A percentile compares a stretch with the other conserved stretches of the same genome.
Evolutionary conservation across 2,329 filamentous ascomycete species (phyloP).

Genomic region (Alternaria gansuensis): DNA sequence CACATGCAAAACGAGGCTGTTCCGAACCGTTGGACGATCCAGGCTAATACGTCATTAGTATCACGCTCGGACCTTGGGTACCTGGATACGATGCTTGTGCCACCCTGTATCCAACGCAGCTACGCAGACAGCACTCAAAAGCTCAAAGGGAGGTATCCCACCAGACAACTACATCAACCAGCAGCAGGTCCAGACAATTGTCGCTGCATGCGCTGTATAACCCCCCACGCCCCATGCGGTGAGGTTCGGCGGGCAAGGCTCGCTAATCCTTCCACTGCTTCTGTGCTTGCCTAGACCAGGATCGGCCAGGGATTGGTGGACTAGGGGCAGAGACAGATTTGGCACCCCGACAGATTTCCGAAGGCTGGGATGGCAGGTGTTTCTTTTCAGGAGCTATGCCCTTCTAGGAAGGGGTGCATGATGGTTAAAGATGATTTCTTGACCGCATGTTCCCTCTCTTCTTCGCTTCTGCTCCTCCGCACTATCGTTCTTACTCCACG

Average conservation of each 20-base stretch:
- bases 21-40: slow-evolving; percentile 16
- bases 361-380: slow-evolving; percentile 29
- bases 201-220: slow-evolving; percentile 9
- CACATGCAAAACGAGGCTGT: slow-evolving; percentile 18
- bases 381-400: slow-evolving; percentile 32
- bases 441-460: slow-evolving; percentile 33
- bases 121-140: not conserved
- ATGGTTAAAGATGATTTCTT: slow-evolving; percentile 35
- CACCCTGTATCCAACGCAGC: not conserved
- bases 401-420: slow-evolving; percentile 26
- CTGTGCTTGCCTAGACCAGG: slow-evolving; percentile 21
- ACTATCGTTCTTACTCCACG: not conserved
- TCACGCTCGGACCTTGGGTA: slow-evolving; percentile 17
- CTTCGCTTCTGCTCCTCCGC: slow-evolving; percentile 9
- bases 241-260: slow-evolving; percentile 31
- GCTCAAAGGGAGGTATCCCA: not conserved
- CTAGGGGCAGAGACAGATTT: slow-evolving; percentile 25
- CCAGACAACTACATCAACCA: not conserved
- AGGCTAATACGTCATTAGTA: slow-evolving; percentile 18
- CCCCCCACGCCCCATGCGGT: slow-evolving; percentile 20
- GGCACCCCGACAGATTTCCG: slow-evolving; percentile 32
- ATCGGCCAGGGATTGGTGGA: slow-evolving; percentile 25
- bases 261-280: slow-evolving; percentile 29
- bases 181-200: not conserved
- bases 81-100: slow-evolving; percentile 3